Percentiles rank a stretch among this genome's conserved stretches.
Evolutionary conservation across 305 asterid species (phyloP).

Genomic region (Fraxinus platypoda): DNA sequence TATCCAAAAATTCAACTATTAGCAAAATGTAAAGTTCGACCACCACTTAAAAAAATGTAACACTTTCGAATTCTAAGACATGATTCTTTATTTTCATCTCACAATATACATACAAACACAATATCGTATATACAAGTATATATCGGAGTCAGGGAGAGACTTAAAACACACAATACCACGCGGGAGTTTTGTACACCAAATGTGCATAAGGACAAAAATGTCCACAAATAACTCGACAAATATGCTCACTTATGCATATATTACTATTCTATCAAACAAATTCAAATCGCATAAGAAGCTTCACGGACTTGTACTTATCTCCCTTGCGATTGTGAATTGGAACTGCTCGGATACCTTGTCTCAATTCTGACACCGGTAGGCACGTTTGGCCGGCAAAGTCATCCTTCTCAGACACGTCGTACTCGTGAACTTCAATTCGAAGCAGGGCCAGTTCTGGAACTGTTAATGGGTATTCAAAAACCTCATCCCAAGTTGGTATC

Average conservation of each 20-base stretch:
- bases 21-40: not conserved
- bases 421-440: slow-evolving; percentile 20
- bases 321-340: too few species aligned
- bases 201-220: not conserved
- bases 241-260: not conserved
- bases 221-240: not conserved
- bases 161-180: not conserved
- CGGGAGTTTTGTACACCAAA: not conserved
- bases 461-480: slow-evolving; percentile 58
- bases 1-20: not conserved
- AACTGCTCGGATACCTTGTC: too few species aligned
- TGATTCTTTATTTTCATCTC: not conserved
- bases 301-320: slow-evolving; percentile 31
- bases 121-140: not conserved
- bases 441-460: slow-evolving; percentile 80
- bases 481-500: slow-evolving; percentile 80
- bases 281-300: slow-evolving; percentile 53
- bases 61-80: not conserved
- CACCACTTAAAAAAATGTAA: not conserved
- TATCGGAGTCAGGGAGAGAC: not conserved
- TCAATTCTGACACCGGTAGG: too few species aligned
- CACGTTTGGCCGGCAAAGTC: too few species aligned
- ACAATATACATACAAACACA: not conserved
- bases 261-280: slow-evolving; percentile 13
- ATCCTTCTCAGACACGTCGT: too few species aligned